Evolutionary conservation across 495 filamentous ascomycete genomes (phyloP).

Genomic region (Aspergillus sclerotioniger): DNA sequence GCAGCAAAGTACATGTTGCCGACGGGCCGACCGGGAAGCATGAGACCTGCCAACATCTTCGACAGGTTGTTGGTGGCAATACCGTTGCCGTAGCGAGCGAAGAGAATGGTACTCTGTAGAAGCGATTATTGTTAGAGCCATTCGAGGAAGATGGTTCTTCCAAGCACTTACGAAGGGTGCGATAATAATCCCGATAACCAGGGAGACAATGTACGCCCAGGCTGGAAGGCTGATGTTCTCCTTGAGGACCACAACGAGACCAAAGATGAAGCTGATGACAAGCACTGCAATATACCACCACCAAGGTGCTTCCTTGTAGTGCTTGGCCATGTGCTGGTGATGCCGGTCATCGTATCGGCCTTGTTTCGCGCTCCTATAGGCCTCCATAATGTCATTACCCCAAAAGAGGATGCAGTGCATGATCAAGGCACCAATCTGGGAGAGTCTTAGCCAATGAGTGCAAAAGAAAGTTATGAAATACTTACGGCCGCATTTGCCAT

Average conservation of each 20-base stretch:
- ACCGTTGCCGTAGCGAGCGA: constrained; percentile 34
- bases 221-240: constrained; percentile 50
- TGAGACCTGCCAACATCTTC: constrained; percentile 36
- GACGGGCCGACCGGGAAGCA: constrained; percentile 44
- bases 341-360: constrained; percentile 43
- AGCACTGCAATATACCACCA: constrained; percentile 55
- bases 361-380: constrained; percentile 28
- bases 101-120: constrained; percentile 31
- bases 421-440: constrained; percentile 35
- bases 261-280: constrained; percentile 46
- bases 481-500: constrained; percentile 35
- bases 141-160: too few relatives aligned
- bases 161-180: constrained; percentile 30
- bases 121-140: neutral
- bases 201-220: constrained; percentile 54
- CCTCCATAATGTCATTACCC: constrained; percentile 30
- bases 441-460: neutral
- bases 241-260: constrained; percentile 45
- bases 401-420: constrained; percentile 36
- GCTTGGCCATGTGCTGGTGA: constrained; percentile 40
- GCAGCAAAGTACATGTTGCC: constrained; percentile 45
- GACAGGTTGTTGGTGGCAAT: constrained; percentile 41
- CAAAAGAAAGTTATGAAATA: neutral
- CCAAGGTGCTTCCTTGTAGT: constrained; percentile 52
- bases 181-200: constrained; percentile 30